These are phyloP conservation scores for Tremella mesenterica DNA, from an alignment of 768 basidiomycete species.

Conservation along the genomic window DNA sequence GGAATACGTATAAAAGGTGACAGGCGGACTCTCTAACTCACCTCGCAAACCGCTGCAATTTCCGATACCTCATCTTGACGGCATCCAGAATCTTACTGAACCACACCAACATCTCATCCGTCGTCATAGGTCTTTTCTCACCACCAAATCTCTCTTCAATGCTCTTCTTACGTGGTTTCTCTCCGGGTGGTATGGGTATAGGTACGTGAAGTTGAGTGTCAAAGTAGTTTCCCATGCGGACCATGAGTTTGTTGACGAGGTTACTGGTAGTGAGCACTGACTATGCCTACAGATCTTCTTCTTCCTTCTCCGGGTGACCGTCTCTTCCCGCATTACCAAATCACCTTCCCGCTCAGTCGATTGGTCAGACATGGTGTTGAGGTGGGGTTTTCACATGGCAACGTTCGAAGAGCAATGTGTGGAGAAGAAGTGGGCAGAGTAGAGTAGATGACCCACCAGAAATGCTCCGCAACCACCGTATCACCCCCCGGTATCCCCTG, in stretches of 20 bases:
- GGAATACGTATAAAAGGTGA: no score
- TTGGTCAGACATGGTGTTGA: no score
- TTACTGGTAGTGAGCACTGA: conserved; percentile 53
- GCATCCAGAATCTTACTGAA: conserved; percentile 88
- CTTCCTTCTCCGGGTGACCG: no score
- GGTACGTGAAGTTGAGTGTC: conserved; percentile 74
- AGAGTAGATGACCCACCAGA: conserved; percentile 57
- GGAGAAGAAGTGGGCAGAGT: no score
- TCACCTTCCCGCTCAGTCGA: no score
- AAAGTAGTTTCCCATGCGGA: conserved; percentile 86
- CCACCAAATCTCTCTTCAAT: background rate
- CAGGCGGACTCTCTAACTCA: conserved; percentile 47
- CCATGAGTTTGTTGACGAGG: conserved; percentile 83
- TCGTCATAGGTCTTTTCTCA: conserved; percentile 53
- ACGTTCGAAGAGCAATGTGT: no score
- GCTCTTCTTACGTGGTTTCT: background rate
- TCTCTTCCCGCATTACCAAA: no score
- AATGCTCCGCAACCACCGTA: conserved; percentile 82
- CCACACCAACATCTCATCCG: conserved; percentile 76
- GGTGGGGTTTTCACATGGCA: no score
- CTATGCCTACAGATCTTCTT: no score
- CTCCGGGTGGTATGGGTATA: conserved; percentile 11
- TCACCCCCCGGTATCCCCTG: conserved; percentile 80
- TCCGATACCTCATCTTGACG: conserved; percentile 81
- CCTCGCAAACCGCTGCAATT: conserved; percentile 88